Base-by-base conservation (phyloP, 179 eudicot species). In the Amaranthus tricolor region DNA sequence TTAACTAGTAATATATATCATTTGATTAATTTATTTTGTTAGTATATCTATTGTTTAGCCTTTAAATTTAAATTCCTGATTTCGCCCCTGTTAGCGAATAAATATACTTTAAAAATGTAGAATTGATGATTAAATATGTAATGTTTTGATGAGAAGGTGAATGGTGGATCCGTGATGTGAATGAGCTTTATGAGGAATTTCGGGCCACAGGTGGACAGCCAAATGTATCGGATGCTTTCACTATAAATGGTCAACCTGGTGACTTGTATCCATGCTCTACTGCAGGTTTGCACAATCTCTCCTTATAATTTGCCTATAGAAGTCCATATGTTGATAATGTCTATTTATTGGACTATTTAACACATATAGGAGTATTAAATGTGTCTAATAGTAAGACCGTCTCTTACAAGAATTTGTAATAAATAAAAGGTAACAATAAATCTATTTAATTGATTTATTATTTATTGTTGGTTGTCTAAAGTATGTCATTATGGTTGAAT, bases 171-270 rank as follows among this genome's bases (percentile, higher is more conserved):
- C 52, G 61, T 20, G 87, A 85, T 56, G 43, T 83, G 6, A 51
- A 21, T 24, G 72, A 78, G 47, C 80, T 85, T 16, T 78, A 67
- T 44, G 47, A 65, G 20, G 82, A 80, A 10, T 83, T 83, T 64
- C 21, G 78, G 12, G 80, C 67, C 45, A 47, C 80, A 0, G 90
- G 90, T 54, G 90, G 88, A 45, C 73, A 31, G 11, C 88, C 90
- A 5, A 83, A 75, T 60, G 68, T 56, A 9, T 87, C 90, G 7
- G 88, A 85, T 74, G 88, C 87, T 14, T 82, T 57, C 58, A 85
- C 83, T 44, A 82, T 86, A 44, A 86, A 86, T 74, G 87, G 89
- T 50, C 89, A 82, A 20, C 89, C 89, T 13, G 89, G 89, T 54
- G 82, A 80, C 40, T 73, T 84, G 49, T 84, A 84, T 56, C 79